Evolutionary conservation across 1,284 basidiomycete species (phyloP).

Genomic region (Ceratorhiza oryzae-sativae): DNA sequence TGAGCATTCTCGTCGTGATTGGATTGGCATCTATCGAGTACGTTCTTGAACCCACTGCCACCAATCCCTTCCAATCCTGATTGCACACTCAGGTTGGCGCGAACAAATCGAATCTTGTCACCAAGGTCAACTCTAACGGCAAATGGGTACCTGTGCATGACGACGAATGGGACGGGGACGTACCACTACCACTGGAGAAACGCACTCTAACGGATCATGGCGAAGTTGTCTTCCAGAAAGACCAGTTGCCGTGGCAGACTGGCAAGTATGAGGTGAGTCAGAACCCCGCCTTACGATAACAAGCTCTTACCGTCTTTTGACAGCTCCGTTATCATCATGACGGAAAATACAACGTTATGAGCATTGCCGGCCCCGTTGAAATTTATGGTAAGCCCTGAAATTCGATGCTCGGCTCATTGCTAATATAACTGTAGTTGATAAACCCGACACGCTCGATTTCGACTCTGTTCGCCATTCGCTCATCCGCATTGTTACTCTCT

Average conservation of each 20-base stretch:
- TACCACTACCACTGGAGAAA: constrained; percentile 61
- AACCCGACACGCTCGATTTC: constrained; percentile 68
- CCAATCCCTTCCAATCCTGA: background rate
- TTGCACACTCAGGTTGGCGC: constrained; percentile 71
- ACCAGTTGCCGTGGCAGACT: constrained; percentile 83
- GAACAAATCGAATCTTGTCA: constrained; percentile 82
- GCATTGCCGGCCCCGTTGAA: constrained; percentile 81
- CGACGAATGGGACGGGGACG: constrained; percentile 93
- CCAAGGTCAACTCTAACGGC: constrained; percentile 85
- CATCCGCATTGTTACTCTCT: constrained; percentile 80
- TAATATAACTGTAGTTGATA: constrained; percentile 62
- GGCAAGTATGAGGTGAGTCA: constrained; percentile 84
- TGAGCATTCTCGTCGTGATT: constrained; percentile 92
- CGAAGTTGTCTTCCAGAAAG: constrained; percentile 75
- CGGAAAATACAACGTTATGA: constrained; percentile 96
- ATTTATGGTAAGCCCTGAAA: constrained; percentile 69
- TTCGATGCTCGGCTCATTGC: no score
- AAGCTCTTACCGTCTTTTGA: no score
- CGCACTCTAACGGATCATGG: constrained; percentile 59
- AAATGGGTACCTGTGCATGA: constrained; percentile 94
- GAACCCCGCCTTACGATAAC: no score
- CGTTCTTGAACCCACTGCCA: constrained; percentile 42
- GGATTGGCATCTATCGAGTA: constrained; percentile 93
- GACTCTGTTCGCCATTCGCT: constrained; percentile 69
- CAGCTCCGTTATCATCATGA: constrained; percentile 88